Conservation (phyloP, 306 rosid species). For the Corylus heterophylla region DNA sequence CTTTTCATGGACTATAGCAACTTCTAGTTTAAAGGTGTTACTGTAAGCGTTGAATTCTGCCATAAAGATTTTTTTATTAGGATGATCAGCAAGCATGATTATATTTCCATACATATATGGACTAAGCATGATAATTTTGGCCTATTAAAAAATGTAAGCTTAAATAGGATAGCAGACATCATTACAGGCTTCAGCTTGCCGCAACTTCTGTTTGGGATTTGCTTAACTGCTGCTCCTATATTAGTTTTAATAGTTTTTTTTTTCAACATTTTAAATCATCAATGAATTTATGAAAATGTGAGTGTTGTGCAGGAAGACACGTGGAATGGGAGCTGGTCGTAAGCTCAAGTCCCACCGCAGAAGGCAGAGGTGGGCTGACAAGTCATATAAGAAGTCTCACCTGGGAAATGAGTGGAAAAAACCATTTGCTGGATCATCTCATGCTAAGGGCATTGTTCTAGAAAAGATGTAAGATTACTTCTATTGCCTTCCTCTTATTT, state of each 20-base stretch:
- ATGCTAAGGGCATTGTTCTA: slow-evolving; percentile 82
- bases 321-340: slow-evolving; percentile 92
- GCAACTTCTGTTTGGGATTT: not conserved
- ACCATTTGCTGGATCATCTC: slow-evolving; percentile 88
- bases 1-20: too few species aligned
- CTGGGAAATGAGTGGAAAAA: slow-evolving; percentile 91
- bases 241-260: not conserved
- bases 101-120: not conserved
- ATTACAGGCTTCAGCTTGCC: not conserved
- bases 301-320: slow-evolving; percentile 57
- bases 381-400: slow-evolving; percentile 73
- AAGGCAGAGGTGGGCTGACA: slow-evolving; percentile 80
- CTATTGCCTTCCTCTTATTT: not conserved
- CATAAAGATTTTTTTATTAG: too few species aligned
- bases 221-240: not conserved
- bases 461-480: slow-evolving; percentile 65
- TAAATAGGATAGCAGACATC: too few species aligned
- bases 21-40: too few species aligned
- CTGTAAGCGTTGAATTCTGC: not conserved
- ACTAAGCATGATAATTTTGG: too few species aligned
- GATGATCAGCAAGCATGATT: not conserved
- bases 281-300: not conserved
- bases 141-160: not conserved
- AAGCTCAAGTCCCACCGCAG: slow-evolving; percentile 77
- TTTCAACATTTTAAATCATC: not conserved